A percentile compares a stretch with the other conserved stretches of the same genome.
These are phyloP conservation scores for Martensiomyces pterosporus DNA, from an alignment of 192 early-diverging fungal species.

Conservation along the genomic window DNA sequence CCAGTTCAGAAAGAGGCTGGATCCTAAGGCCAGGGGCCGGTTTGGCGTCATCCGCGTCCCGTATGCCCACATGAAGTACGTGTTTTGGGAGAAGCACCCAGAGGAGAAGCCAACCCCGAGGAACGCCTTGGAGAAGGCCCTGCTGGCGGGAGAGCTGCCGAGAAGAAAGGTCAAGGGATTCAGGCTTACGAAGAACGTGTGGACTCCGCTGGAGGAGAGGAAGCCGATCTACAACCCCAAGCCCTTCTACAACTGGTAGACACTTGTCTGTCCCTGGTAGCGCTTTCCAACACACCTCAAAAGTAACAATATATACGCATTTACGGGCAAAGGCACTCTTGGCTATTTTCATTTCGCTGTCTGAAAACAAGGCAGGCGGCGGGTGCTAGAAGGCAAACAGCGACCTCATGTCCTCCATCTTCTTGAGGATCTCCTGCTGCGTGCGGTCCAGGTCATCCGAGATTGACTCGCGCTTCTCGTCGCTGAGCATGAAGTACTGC, in stretches of 20 bases:
- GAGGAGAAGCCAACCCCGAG: conserved; percentile 15
- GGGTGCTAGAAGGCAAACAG: conserved; percentile 51
- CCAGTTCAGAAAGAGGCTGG: conserved; percentile 64
- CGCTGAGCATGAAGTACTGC: conserved; percentile 48
- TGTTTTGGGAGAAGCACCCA: conserved; percentile 61
- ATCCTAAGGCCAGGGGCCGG: conserved; percentile 73
- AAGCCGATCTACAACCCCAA: conserved; percentile 72
- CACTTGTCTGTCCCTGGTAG: not conserved
- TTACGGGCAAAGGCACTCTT: not conserved
- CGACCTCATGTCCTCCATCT: conserved; percentile 87
- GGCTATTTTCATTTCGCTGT: no score
- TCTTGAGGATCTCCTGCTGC: conserved; percentile 81
- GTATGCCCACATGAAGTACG: conserved; percentile 74
- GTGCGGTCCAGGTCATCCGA: conserved; percentile 86
- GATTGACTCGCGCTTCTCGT: conserved; percentile 45
- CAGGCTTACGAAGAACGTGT: conserved; percentile 63
- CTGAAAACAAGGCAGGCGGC: no score
- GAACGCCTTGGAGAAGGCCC: conserved; percentile 24
- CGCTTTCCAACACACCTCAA: no score
- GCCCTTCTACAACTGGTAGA: conserved; percentile 73
- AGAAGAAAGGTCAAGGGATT: conserved; percentile 60
- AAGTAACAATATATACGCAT: conserved; percentile 3
- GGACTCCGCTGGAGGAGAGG: conserved; percentile 64
- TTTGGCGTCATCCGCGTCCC: conserved; percentile 74
- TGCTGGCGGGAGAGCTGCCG: conserved; percentile 27